Base-by-base conservation (phyloP, 1,139 yeast species). In the Kurtzmaniella quercitrusa region DNA sequence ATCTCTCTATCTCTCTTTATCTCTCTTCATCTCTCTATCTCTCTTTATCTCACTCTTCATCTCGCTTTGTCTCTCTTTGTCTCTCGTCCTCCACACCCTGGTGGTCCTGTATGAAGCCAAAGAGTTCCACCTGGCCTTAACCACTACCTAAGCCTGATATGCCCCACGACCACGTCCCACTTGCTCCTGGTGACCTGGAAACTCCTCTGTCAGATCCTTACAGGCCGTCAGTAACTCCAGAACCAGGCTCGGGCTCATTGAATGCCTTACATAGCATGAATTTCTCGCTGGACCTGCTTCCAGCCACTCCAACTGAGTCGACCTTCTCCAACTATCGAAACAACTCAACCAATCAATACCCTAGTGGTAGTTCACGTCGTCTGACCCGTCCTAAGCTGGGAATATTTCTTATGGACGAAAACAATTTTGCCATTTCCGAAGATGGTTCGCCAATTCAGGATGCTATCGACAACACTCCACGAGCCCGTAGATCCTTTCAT, bases 341-440 rank as follows among this genome's bases (percentile, higher is more conserved):
- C 21, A n/a, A 31, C 10, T 9, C 36, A 3, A 31, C 36, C 36
- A 31, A 31, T 14, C 18, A 17, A 14, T 23, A 18, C 40, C 29
- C 41, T 2, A 17, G 23, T 29, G 14, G 37, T 14, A 21, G 39
- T 21, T 37, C 39, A 37, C 21, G 39, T 16, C 21, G 21, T n/a
- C 17, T 15, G 19, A n/a, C 23, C 11, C 53, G 76, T 39, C 77
- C 77, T 3, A 58, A 61, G 41, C 70, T 76, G 1, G 73, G 71
- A 5, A 56, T 63, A 21, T 66, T 65, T 47, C 50, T 62, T 47
- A 55, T 57, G 55, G 72, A 66, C 41, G 48, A 63, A 10, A 52
- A 50, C 25, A 56, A 55, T 44, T 52, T 51, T 31, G 58, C 68
- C 17, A 66, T 66, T 11, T 55, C 62, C 38, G 74, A 67, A 48